Evolutionary conservation across 176 grass and related monocot species (phyloP).

Genomic region (Oryza glumipatula): DNA sequence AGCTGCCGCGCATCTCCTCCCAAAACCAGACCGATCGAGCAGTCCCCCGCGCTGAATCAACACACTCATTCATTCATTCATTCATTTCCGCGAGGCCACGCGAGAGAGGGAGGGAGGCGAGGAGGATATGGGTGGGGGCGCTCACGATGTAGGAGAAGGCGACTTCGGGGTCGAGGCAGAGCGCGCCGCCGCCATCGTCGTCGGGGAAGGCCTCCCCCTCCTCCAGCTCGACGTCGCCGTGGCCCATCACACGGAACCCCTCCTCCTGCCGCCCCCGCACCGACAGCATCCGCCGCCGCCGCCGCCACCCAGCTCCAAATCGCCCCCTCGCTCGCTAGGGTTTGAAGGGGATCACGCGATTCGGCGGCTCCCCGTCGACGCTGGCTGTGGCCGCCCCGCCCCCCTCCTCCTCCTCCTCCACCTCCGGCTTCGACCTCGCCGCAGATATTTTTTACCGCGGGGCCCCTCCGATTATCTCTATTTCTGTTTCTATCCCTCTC

Average conservation of each 20-base stretch:
- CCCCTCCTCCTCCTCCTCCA: too few relatives aligned
- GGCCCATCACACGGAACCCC: not conserved
- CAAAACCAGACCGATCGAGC: not conserved
- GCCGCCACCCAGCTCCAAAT: not conserved
- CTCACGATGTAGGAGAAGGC: constrained; percentile 84
- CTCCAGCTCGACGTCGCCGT: constrained; percentile 42
- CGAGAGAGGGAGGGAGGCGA: too few relatives aligned
- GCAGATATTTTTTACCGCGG: not conserved
- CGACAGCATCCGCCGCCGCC: constrained; percentile 23
- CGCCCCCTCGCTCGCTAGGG: not conserved
- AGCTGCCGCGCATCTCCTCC: not conserved
- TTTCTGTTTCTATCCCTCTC: not conserved
- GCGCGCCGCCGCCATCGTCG: not conserved
- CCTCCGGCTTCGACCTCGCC: not conserved
- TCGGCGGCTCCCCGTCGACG: not conserved
- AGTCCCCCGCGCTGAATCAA: not conserved
- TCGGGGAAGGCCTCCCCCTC: constrained; percentile 64
- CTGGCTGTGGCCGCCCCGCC: too few relatives aligned
- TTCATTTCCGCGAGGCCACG: not conserved
- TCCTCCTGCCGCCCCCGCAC: constrained; percentile 8
- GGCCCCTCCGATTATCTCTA: not conserved
- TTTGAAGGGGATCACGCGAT: not conserved
- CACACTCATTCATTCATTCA: not conserved
- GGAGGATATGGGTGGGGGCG: not conserved
- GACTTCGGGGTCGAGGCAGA: constrained; percentile 56